Evolutionary conservation across 2,329 filamentous ascomycete species (phyloP).

Genomic region (Alternaria tenuissima): DNA sequence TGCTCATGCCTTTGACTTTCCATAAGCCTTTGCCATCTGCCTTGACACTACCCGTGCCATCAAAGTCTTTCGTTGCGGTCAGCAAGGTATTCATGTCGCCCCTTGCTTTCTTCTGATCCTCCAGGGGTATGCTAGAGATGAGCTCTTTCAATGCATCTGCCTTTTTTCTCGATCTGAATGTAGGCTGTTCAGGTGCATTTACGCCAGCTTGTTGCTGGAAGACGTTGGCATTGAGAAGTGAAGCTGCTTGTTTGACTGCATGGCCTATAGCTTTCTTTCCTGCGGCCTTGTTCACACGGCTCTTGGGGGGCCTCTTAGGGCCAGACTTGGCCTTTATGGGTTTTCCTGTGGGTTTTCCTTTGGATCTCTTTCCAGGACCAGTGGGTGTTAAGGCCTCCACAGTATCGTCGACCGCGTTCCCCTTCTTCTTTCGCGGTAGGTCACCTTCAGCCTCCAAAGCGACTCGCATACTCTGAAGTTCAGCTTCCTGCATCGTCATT

Average conservation of each 20-base stretch:
- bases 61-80: slow-evolving; percentile 54
- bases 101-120: slow-evolving; percentile 42
- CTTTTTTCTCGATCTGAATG: slow-evolving; percentile 35
- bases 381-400: background rate
- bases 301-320: background rate
- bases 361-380: slow-evolving; percentile 11
- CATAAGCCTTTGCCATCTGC: slow-evolving; percentile 49
- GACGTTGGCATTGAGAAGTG: slow-evolving; percentile 43
- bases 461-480: slow-evolving; percentile 41
- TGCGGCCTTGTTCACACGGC: slow-evolving; percentile 11
- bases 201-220: slow-evolving; percentile 42
- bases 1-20: slow-evolving; percentile 59
- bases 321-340: slow-evolving; percentile 7
- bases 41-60: slow-evolving; percentile 48
- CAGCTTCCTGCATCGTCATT: slow-evolving; percentile 36
- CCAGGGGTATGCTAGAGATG: slow-evolving; percentile 50
- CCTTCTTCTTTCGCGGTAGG: slow-evolving; percentile 32
- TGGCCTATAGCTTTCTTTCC: slow-evolving; percentile 28
- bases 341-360: slow-evolving; percentile 12
- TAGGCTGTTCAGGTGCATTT: slow-evolving; percentile 34
- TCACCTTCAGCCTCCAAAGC: slow-evolving; percentile 37
- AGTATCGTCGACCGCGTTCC: background rate
- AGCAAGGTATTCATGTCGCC: slow-evolving; percentile 51
- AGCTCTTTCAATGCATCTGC: slow-evolving; percentile 51
- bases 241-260: slow-evolving; percentile 29